Evolutionary conservation across 192 early-diverging fungal genomes (phyloP).

Genomic region (Diversispora epigaea): DNA sequence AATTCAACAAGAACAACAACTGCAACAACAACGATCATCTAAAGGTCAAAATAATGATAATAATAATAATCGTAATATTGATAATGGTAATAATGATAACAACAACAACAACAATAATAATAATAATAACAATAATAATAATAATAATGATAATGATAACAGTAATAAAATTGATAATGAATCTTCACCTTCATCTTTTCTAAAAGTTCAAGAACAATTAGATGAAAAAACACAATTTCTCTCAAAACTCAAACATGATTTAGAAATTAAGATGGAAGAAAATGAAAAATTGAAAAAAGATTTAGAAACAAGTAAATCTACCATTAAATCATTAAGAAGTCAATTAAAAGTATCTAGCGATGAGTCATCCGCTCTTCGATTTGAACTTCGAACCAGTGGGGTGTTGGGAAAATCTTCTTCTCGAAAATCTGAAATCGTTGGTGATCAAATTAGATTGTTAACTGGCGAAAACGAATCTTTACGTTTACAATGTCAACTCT

Average conservation of each 20-base stretch:
- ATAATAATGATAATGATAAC: no score
- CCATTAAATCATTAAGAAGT: not conserved
- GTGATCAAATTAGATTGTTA: not conserved
- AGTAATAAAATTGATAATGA: not conserved
- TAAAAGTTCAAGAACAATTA: not conserved
- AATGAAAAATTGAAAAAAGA: conserved; percentile 10
- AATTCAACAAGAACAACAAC: no score
- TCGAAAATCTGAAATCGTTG: not conserved
- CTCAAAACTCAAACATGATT: not conserved
- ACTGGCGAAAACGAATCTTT: not conserved
- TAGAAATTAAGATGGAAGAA: not conserved
- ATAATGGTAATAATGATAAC: no score
- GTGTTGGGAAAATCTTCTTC: not conserved
- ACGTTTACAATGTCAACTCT: not conserved
- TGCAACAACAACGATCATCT: not conserved
- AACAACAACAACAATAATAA: no score
- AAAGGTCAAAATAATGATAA: conserved; percentile 4
- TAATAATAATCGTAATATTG: no score
- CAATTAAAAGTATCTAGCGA: not conserved
- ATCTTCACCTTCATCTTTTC: not conserved
- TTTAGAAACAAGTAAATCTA: conserved; percentile 1
- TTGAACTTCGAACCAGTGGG: not conserved
- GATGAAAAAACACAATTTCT: not conserved
- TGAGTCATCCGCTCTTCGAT: not conserved
- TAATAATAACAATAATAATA: no score